These are phyloP conservation scores for Xerophyta viscosa DNA, from an alignment of 106 monocot genomes.

Conservation along the genomic window DNA sequence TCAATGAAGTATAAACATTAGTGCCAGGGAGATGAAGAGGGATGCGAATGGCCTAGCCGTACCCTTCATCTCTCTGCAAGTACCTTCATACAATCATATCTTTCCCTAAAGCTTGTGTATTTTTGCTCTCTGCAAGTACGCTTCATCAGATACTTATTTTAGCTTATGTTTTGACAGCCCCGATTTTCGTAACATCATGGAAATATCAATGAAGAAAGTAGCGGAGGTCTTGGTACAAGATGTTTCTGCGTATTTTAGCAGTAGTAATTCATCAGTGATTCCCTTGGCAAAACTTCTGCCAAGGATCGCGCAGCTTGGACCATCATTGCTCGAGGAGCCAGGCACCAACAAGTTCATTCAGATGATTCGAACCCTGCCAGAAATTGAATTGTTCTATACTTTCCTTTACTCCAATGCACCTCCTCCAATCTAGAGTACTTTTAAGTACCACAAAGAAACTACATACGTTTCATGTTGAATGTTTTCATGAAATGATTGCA, in stretches of 20 bases:
- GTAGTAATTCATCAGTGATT: constrained; percentile 13
- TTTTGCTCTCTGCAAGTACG: too few relatives aligned
- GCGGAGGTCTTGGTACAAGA: constrained; percentile 55
- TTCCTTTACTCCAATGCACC: constrained; percentile 68
- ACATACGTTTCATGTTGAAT: too few relatives aligned
- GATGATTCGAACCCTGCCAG: constrained; percentile 42
- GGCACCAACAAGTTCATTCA: constrained; percentile 59
- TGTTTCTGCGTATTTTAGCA: constrained; percentile 14
- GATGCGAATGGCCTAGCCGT: too few relatives aligned
- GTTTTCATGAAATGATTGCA: too few relatives aligned
- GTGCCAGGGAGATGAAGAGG: too few relatives aligned
- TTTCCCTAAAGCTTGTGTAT: too few relatives aligned
- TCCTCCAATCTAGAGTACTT: too few relatives aligned
- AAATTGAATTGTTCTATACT: constrained; percentile 73
- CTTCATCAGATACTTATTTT: neutral
- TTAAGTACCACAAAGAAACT: too few relatives aligned
- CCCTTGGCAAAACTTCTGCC: constrained; percentile 77
- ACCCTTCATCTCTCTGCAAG: too few relatives aligned
- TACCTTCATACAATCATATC: too few relatives aligned
- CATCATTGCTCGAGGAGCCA: constrained; percentile 63
- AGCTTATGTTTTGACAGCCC: too few relatives aligned
- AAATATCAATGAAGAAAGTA: constrained; percentile 52
- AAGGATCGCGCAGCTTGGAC: constrained; percentile 31
- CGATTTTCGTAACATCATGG: constrained; percentile 55
- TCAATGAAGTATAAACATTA: too few relatives aligned